Evolutionary conservation across 306 rosid species (phyloP).

Genomic region (Morella rubra): DNA sequence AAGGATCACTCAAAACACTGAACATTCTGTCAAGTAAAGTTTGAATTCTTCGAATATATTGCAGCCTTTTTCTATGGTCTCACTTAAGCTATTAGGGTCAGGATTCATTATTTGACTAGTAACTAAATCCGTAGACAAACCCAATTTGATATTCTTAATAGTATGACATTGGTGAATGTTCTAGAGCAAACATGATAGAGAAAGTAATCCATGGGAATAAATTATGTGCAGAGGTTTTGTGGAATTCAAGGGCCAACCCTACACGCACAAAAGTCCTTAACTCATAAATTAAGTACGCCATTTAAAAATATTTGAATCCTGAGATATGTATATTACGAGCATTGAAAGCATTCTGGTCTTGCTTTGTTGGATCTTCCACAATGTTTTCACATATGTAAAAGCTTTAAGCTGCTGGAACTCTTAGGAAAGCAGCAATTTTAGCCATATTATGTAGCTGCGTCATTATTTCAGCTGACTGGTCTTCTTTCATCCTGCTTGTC

Average conservation of each 20-base stretch:
- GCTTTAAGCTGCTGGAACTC: background rate
- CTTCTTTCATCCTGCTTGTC: slow-evolving; percentile 31
- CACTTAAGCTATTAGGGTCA: too few relatives aligned
- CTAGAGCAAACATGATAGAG: too few relatives aligned
- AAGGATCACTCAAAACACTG: too few relatives aligned
- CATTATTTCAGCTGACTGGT: slow-evolving; percentile 10
- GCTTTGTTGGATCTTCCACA: background rate
- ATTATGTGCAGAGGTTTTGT: background rate
- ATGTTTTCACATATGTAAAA: background rate
- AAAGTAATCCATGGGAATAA: background rate
- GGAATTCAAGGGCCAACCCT: background rate
- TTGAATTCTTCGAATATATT: too few relatives aligned
- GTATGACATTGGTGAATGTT: background rate
- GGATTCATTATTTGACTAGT: too few relatives aligned
- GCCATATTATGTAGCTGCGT: background rate
- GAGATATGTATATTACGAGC: background rate
- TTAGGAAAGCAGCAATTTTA: background rate
- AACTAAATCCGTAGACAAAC: too few relatives aligned
- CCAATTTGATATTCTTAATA: background rate
- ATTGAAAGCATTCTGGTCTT: background rate
- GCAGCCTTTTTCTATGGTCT: too few relatives aligned
- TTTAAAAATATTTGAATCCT: background rate
- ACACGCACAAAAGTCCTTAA: background rate
- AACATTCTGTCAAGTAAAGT: too few relatives aligned
- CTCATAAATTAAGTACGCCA: background rate